Evolutionary conservation across 106 monocot genomes (phyloP).

Genomic region (Apostasia shenzhenica): DNA sequence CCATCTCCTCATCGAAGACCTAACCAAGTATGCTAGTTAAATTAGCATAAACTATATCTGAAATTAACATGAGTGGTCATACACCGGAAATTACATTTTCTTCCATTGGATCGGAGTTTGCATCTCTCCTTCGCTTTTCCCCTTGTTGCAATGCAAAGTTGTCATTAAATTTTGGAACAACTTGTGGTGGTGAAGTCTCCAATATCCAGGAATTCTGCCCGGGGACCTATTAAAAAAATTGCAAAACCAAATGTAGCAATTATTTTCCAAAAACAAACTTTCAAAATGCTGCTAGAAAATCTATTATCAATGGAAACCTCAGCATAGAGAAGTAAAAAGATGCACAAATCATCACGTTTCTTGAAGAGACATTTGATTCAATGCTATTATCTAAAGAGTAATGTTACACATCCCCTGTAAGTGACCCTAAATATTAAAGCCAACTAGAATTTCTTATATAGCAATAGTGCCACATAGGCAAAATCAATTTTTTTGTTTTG

Average conservation of each 20-base stretch:
- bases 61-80: not conserved
- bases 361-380: no score
- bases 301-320: no score
- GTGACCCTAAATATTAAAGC: no score
- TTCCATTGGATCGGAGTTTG: slow-evolving; percentile 24
- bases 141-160: slow-evolving; percentile 35
- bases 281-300: no score
- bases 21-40: slow-evolving; percentile 16
- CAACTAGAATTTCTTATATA: no score
- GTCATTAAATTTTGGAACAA: slow-evolving; percentile 6
- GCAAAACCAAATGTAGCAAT: not conserved
- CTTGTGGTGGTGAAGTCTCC: slow-evolving; percentile 29
- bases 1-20: slow-evolving; percentile 20
- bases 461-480: no score
- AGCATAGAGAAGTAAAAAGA: no score
- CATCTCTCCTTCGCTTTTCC: slow-evolving; percentile 79
- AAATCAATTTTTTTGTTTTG: no score
- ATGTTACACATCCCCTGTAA: no score
- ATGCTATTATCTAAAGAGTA: no score
- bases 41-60: not conserved
- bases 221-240: slow-evolving; percentile 44
- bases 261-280: no score
- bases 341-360: no score
- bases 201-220: slow-evolving; percentile 86
- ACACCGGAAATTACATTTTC: slow-evolving; percentile 20